Evolutionary conservation across 1,139 yeast genomes (phyloP), one percentile per base, ranked within the genome.

Genomic region (Kodamaea anthophila): DNA sequence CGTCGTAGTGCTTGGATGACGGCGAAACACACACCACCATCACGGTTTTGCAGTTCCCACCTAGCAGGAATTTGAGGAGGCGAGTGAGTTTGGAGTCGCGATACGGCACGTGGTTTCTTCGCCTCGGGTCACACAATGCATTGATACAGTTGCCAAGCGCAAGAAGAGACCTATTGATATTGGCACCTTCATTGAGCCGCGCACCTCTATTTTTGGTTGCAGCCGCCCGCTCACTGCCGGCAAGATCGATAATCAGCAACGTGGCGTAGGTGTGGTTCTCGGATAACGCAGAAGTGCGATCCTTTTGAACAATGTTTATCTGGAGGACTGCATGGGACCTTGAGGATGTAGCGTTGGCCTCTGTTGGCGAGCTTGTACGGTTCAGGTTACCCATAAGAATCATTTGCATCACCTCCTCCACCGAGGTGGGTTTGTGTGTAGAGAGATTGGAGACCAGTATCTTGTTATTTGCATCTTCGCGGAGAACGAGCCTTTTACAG

Each of bases 1-100:
- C 97, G 49, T 88, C 96, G 50, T 85, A 86, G 52, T 88, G 96
- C 23, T 68, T 70, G 19, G 84, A 73, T 39, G 87, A 81, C 0
- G 96, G 96, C 3, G 94, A 81, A 3, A 88, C 74, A 55, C 96
- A 88, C 1, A 87, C 96, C 43, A 88, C 85, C 96, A 88, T 88
- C 4, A 86, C 91, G 0, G 97, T 88, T 52, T 84, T 82, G 56
- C 96, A 87, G 49, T 86, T 85, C 0, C 96, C 96, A 4, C 96
- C 96, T n/a, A 88, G 62, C 0, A 96, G 86, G 49, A 84, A 86
- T 49, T 87, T 86, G 33, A 88, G 67, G 30, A 88, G 60, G 41
- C 97, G 60, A 0, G 97, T 88, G 31, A 88, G 64, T 46, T 87
- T 87, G 5, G 95, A 85, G 52, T 88, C 94, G 42, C 97, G 59